Conservation (phyloP, 164 flowering plant genomes). For the Kingdonia uniflora region DNA sequence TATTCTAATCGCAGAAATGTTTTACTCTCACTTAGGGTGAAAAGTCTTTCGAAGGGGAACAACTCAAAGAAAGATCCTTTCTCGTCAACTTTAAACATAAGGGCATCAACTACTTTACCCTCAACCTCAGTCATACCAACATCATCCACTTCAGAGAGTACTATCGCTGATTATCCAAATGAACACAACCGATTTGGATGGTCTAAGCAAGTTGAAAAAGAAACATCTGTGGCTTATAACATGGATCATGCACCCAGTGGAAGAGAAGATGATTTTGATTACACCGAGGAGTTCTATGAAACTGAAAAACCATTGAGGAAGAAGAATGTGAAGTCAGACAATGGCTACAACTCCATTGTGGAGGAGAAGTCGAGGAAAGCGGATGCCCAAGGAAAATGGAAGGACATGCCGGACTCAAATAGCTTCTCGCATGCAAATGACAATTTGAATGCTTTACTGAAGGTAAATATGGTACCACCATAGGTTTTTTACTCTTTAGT, state of each 20-base stretch:
- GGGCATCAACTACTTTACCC: constrained; percentile 44
- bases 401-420: constrained; percentile 25
- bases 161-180: constrained; percentile 18
- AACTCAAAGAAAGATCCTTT: constrained; percentile 44
- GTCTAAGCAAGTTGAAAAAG: constrained; percentile 39
- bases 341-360: constrained; percentile 13
- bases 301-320: constrained; percentile 34
- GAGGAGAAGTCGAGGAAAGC: constrained; percentile 31
- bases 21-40: constrained; percentile 37
- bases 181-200: constrained; percentile 43
- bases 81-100: constrained; percentile 29
- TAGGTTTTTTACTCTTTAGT: background rate
- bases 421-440: constrained; percentile 38
- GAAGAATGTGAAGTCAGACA: constrained; percentile 28
- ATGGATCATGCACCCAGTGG: constrained; percentile 38
- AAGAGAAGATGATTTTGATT: constrained; percentile 37
- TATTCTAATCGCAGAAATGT: too few relatives aligned
- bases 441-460: constrained; percentile 49
- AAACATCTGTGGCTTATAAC: constrained; percentile 23
- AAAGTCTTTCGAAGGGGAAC: constrained; percentile 78
- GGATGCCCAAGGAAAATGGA: constrained; percentile 27
- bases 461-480: constrained; percentile 28
- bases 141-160: constrained; percentile 27
- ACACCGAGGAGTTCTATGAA: constrained; percentile 34
- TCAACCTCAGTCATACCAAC: constrained; percentile 27